Base-by-base conservation (phyloP, 805 yeast species). In the Kluyveromyces wickerhamii region DNA sequence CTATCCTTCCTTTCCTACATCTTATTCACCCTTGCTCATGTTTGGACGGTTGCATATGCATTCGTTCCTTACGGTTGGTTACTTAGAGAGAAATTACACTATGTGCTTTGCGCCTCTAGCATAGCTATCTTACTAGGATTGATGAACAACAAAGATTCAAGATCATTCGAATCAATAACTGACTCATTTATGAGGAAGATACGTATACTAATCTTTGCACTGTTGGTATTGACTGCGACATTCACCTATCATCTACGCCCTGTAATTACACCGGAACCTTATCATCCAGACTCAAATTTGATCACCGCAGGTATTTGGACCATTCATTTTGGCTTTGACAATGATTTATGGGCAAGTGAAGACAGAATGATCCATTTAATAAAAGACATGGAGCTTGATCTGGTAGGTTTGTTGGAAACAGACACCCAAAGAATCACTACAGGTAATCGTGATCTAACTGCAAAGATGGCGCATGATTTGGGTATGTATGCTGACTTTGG, bases 271-370 rank as follows among this genome's bases (percentile, higher is more conserved):
- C 87, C 88, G 10, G 57, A 58, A 36, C 87, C 92, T 8, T 71
- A 73, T 47, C 81, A 78, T 48, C 78, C 86, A 10, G 71, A 69
- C 6, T 69, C 84, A 2, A 72, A 77, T 45, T 57, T 84, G 4
- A 72, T 92, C 48, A 87, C 96, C 1, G 88, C 96, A 2, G 98
- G 97, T 56, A 88, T 92, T 41, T 92, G 98, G 98, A 89, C 97
- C 15, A 79, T 92, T 44, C 98, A 92, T 63, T 92, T 92, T 55
- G 98, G 96, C 16, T 69, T 92, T 33, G 98, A 92, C 57, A 92
- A 92, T 58, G 95, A 87, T 54, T 81, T 92, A 92, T 92, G 98
- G 98, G 89, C 94, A 0, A 75, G 87, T 44, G 96, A 92, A 60
- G 77, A 74, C 27, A 73, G 96, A 45, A 89, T 92, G 95, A 66